Conservation (phyloP, 768 basidiomycete genomes). For the Mycena albidolilacea region DNA sequence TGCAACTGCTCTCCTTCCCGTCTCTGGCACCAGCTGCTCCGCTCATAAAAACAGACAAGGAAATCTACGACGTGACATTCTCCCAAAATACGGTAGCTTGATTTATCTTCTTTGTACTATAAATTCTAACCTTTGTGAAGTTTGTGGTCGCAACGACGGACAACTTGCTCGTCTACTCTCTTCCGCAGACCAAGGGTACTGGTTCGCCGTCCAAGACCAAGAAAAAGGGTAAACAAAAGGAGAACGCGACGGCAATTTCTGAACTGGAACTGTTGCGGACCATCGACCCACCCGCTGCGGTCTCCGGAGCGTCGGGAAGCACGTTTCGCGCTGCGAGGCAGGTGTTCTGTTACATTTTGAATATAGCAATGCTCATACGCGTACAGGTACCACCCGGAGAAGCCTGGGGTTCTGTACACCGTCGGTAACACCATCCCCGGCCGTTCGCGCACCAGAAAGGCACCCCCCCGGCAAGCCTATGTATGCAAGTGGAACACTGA, state of each 20-base stretch:
- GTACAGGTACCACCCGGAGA: constrained; percentile 69
- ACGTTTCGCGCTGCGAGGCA: constrained; percentile 79
- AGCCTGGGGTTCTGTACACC: constrained; percentile 72
- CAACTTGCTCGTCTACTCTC: constrained; percentile 73
- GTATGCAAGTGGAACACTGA: constrained; percentile 81
- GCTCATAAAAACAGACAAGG: constrained; percentile 74
- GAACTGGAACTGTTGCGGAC: constrained; percentile 62
- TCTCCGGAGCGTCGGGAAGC: constrained; percentile 62
- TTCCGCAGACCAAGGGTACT: constrained; percentile 54
- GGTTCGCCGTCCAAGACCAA: constrained; percentile 47
- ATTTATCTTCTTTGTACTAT: constrained; percentile 13
- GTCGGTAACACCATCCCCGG: constrained; percentile 78
- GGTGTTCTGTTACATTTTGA: constrained; percentile 27
- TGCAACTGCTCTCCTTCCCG: constrained; percentile 79
- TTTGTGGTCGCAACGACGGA: constrained; percentile 77
- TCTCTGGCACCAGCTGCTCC: constrained; percentile 64
- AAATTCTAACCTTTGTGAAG: constrained; percentile 52
- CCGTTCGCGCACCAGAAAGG: constrained; percentile 69
- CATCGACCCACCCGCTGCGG: constrained; percentile 67
- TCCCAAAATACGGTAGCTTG: constrained; percentile 71
- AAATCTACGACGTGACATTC: constrained; percentile 92
- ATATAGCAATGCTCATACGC: not conserved
- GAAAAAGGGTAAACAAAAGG: constrained; percentile 63
- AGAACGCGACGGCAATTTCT: constrained; percentile 51
- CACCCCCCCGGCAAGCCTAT: constrained; percentile 71